Evolutionary conservation across 805 yeast species (phyloP).

Genomic region (Lipomyces sp.): DNA sequence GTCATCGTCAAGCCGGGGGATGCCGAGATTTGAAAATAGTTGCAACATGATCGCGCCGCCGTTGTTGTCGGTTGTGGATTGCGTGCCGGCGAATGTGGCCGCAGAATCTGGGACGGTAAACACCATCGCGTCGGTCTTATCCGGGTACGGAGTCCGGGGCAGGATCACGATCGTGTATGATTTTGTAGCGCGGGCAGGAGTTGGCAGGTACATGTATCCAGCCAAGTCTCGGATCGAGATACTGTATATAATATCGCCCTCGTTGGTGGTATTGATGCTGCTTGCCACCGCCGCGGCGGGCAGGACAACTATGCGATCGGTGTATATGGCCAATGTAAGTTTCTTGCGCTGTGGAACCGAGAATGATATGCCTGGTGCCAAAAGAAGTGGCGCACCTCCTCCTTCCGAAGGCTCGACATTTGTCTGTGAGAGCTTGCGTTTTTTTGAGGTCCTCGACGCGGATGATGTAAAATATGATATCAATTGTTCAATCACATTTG

Average conservation of each 20-base stretch:
- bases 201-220: slow-evolving; percentile 18
- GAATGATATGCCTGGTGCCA: slow-evolving; percentile 33
- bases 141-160: slow-evolving; percentile 9
- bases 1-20: slow-evolving; percentile 22
- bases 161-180: slow-evolving; percentile 18
- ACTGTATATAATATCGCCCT: neutral
- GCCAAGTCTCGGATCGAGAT: slow-evolving; percentile 4
- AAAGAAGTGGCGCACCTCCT: slow-evolving; percentile 12
- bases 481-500: neutral
- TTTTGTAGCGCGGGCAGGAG: slow-evolving; percentile 33
- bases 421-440: slow-evolving; percentile 5
- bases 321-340: slow-evolving; percentile 27
- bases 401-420: neutral
- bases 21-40: slow-evolving; percentile 1
- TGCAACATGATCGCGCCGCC: slow-evolving; percentile 8
- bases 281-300: slow-evolving; percentile 5
- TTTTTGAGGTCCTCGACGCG: neutral
- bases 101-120: slow-evolving; percentile 26
- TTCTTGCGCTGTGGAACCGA: slow-evolving; percentile 38
- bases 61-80: neutral
- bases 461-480: neutral
- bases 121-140: slow-evolving; percentile 29
- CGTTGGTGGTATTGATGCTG: neutral
- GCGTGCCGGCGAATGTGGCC: slow-evolving; percentile 15
- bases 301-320: slow-evolving; percentile 21